Conservation (phyloP, 2,329 filamentous ascomycete species). For the Cryphonectria nitschkei region DNA sequence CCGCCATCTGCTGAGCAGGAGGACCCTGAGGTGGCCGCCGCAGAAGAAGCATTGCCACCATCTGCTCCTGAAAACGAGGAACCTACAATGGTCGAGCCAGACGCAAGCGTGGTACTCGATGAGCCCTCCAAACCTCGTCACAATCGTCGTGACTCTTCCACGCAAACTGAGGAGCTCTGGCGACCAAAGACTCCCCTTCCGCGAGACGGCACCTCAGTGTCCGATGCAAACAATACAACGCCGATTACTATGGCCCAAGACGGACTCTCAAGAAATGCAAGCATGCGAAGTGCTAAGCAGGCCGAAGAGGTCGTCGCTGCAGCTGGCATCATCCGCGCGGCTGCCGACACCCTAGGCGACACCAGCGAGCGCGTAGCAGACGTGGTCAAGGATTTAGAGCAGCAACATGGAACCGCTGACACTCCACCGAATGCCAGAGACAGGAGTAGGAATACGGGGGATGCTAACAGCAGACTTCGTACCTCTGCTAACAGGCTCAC, state of each 20-base stretch:
- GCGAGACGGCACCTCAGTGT: slow-evolving; percentile 52
- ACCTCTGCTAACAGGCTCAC: slow-evolving; percentile 59
- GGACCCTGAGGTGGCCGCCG: slow-evolving; percentile 12
- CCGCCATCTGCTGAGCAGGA: slow-evolving; percentile 10
- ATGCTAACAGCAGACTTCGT: slow-evolving; percentile 37
- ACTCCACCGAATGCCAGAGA: slow-evolving; percentile 26
- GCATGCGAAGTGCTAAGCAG: slow-evolving; percentile 48
- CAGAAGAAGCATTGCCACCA: slow-evolving; percentile 30
- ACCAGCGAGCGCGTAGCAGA: slow-evolving; percentile 31
- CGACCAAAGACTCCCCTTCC: slow-evolving; percentile 19
- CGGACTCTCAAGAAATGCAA: slow-evolving; percentile 49
- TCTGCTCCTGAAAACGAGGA: slow-evolving; percentile 31
- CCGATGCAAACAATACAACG: slow-evolving; percentile 45
- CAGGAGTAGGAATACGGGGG: slow-evolving; percentile 24
- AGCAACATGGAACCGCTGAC: slow-evolving; percentile 28
- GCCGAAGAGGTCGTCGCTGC: slow-evolving; percentile 58
- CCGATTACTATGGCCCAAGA: slow-evolving; percentile 46
- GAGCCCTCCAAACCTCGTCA: slow-evolving; percentile 23
- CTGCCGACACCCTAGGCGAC: slow-evolving; percentile 47
- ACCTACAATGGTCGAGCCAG: not conserved
- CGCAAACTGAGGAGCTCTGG: slow-evolving; percentile 36
- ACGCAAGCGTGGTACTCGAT: slow-evolving; percentile 14
- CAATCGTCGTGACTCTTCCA: slow-evolving; percentile 35
- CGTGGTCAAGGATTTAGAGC: slow-evolving; percentile 36
- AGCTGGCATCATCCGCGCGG: slow-evolving; percentile 57